phyloP scores from a whole-genome alignment of 139 green algal species.

The Chlamydomonas applanata region DNA sequence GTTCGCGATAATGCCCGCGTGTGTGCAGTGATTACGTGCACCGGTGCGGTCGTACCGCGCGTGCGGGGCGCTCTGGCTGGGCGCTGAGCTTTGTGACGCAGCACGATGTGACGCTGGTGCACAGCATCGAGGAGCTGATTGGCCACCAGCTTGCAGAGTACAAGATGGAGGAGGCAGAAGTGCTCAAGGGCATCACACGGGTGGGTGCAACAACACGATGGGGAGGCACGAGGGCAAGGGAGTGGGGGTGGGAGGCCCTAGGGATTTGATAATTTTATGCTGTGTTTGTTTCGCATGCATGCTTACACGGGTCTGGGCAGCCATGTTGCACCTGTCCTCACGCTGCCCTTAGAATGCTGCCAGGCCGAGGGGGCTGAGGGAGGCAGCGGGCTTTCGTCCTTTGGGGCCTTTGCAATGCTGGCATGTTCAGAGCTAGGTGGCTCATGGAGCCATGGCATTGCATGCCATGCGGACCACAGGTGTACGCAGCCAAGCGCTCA shows the following conservation, averaged over 20 bases:
- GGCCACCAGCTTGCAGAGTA: constrained; percentile 60
- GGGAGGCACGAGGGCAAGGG: too few relatives aligned
- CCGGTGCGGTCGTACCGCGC: constrained; percentile 44
- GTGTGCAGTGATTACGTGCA: constrained; percentile 81
- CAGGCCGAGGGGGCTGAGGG: not conserved
- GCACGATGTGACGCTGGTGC: constrained; percentile 82
- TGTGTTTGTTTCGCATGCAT: too few relatives aligned
- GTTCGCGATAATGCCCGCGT: too few relatives aligned
- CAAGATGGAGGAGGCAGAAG: constrained; percentile 63
- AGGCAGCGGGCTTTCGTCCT: not conserved
- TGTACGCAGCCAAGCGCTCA: constrained; percentile 63
- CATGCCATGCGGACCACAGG: constrained; percentile 21
- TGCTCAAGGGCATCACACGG: constrained; percentile 80
- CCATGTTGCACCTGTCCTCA: too few relatives aligned
- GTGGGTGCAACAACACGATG: too few relatives aligned
- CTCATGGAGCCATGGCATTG: too few relatives aligned
- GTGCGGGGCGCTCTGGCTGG: constrained; percentile 60
- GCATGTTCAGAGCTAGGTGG: too few relatives aligned
- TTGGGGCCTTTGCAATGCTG: not conserved
- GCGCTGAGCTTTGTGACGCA: constrained; percentile 88
- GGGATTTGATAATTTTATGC: not conserved
- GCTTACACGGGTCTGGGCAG: too few relatives aligned
- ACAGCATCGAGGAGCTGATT: constrained; percentile 58
- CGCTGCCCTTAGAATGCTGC: not conserved
- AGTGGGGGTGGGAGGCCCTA: too few relatives aligned